phyloP scores from a whole-genome alignment of 208 protist species.

The Leptomonas pyrrhocoris region DNA sequence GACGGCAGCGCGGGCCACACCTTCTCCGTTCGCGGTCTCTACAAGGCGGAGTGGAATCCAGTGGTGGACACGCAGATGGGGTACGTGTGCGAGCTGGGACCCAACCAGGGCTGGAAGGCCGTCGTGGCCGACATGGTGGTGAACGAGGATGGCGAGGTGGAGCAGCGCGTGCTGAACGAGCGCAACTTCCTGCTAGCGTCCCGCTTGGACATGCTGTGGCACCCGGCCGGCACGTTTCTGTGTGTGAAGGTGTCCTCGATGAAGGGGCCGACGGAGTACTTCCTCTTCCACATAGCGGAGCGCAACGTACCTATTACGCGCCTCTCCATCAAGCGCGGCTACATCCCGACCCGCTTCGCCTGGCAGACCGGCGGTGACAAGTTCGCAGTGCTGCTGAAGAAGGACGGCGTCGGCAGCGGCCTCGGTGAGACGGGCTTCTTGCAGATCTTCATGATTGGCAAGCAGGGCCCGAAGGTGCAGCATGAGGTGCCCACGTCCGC shows the following conservation, averaged over 20 bases:
- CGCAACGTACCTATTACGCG: constrained; percentile 66
- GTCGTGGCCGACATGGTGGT: constrained; percentile 75
- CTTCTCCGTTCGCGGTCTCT: constrained; percentile 72
- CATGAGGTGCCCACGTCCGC: constrained; percentile 62
- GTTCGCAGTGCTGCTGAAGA: constrained; percentile 78
- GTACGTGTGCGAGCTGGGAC: constrained; percentile 55
- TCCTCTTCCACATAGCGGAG: constrained; percentile 71
- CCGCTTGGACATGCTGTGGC: constrained; percentile 86
- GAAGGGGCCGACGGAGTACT: constrained; percentile 74
- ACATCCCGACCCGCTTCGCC: constrained; percentile 78
- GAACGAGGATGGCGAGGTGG: constrained; percentile 73
- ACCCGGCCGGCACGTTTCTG: constrained; percentile 84
- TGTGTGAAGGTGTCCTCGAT: constrained; percentile 71
- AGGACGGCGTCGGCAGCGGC: constrained; percentile 33
- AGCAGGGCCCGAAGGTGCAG: constrained; percentile 79
- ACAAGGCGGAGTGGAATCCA: constrained; percentile 90
- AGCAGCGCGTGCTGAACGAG: constrained; percentile 73
- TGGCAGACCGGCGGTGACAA: constrained; percentile 87
- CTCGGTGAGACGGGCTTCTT: constrained; percentile 69
- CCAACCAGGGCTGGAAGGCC: constrained; percentile 78
- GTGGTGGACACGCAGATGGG: constrained; percentile 78
- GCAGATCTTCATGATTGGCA: constrained; percentile 79
- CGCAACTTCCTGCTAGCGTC: constrained; percentile 84
- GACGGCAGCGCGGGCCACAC: constrained; percentile 54
- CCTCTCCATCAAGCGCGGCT: constrained; percentile 70